phyloP scores from a whole-genome alignment of 1,139 yeast genomes.

The Kurtzmaniella quercitrusa region DNA sequence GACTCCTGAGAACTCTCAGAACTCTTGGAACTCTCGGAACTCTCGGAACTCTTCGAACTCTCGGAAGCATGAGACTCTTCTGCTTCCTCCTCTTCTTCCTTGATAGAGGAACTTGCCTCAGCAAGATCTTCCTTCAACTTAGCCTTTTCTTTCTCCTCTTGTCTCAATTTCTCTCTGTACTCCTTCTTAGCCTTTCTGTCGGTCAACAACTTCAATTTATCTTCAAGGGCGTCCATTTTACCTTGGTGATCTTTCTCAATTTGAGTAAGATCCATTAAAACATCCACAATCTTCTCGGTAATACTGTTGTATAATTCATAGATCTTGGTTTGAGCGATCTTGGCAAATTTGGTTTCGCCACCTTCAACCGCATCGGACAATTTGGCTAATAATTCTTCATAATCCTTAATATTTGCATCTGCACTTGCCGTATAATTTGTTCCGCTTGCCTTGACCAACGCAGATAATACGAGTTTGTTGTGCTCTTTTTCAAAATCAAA shows the following conservation, averaged over 20 bases:
- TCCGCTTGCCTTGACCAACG: slow-evolving; percentile 26
- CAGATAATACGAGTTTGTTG: slow-evolving; percentile 31
- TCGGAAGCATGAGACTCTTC: not conserved
- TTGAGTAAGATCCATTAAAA: slow-evolving; percentile 28
- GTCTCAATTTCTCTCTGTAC: slow-evolving; percentile 29
- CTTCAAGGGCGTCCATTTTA: slow-evolving; percentile 33
- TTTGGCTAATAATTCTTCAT: slow-evolving; percentile 30
- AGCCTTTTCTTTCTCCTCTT: slow-evolving; percentile 15
- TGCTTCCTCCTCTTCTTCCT: slow-evolving; percentile 15
- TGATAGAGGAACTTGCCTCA: slow-evolving; percentile 11
- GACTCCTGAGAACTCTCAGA: not conserved
- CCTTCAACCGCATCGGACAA: slow-evolving; percentile 24
- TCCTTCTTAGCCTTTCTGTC: slow-evolving; percentile 35
- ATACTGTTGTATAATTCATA: slow-evolving; percentile 32
- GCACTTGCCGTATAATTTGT: slow-evolving; percentile 30
- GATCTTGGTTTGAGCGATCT: slow-evolving; percentile 27
- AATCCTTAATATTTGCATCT: slow-evolving; percentile 29
- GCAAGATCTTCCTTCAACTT: slow-evolving; percentile 18
- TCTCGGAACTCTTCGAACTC: too few species aligned
- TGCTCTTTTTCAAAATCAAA: slow-evolving; percentile 50
- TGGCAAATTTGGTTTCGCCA: slow-evolving; percentile 22
- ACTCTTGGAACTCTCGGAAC: too few species aligned
- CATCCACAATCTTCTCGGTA: slow-evolving; percentile 27
- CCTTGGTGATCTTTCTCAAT: slow-evolving; percentile 39
- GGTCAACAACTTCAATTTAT: slow-evolving; percentile 28